Evolutionary conservation across 2,329 filamentous ascomycete species (phyloP).

Genomic region (Colletotrichum coccodes): DNA sequence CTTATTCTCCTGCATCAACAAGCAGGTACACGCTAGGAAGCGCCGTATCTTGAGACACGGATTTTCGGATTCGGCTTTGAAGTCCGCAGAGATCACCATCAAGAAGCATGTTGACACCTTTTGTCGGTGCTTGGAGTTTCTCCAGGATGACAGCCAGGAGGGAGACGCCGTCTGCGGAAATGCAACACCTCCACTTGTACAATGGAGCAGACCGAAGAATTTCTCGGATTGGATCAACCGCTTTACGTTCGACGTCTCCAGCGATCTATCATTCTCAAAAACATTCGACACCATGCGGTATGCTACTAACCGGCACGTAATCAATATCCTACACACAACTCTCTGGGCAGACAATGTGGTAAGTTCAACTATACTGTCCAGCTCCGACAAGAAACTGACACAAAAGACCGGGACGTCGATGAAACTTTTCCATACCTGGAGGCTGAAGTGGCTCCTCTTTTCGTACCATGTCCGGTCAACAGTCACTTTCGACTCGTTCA

Average conservation of each 20-base stretch:
- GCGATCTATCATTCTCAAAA: conserved; percentile 16
- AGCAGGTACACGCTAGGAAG: conserved; percentile 18
- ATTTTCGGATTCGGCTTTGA: conserved; percentile 17
- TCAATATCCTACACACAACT: conserved; percentile 17
- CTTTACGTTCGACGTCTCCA: conserved; percentile 22
- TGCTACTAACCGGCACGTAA: neutral
- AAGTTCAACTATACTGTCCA: no score
- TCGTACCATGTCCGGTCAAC: conserved; percentile 3
- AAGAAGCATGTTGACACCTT: conserved; percentile 14
- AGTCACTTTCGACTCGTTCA: conserved; percentile 8
- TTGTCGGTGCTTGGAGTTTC: conserved; percentile 18
- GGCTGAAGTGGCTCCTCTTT: conserved; percentile 14
- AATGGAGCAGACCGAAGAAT: conserved; percentile 16
- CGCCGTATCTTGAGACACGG: conserved; percentile 7
- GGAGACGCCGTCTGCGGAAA: neutral
- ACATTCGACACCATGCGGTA: conserved; percentile 9
- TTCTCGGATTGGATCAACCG: conserved; percentile 20
- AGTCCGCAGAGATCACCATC: conserved; percentile 9
- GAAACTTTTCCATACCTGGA: neutral
- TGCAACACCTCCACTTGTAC: neutral
- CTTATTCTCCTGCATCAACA: conserved; percentile 18
- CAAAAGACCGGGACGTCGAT: neutral
- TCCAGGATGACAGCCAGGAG: conserved; percentile 4
- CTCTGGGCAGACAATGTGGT: conserved; percentile 20
- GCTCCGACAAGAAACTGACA: no score